Base-by-base conservation (phyloP, 495 filamentous ascomycete species). In the Aspergillus hancockii region DNA sequence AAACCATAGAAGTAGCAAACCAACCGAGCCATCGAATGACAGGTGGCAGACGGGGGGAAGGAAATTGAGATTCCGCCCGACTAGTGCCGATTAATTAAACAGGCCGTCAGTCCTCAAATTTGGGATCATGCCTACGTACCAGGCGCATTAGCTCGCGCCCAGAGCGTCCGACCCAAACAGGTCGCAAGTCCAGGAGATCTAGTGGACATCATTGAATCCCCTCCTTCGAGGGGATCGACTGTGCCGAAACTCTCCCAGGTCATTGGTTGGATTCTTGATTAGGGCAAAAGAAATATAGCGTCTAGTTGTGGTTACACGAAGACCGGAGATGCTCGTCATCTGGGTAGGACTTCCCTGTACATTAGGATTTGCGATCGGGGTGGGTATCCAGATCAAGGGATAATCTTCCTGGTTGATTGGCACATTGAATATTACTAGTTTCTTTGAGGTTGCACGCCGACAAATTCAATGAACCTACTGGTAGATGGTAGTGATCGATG, bases 281-380 rank as follows among this genome's bases (percentile, higher is more conserved):
- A 28, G 25, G 45, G 16, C 8, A 47, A 47, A 47, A 47, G 45
- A 25, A 47, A 22, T 18, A 12, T n/a, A n/a, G n/a, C n/a, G 12
- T 47, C 5, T 14, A 47, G 45, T 3, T 47, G 45, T 47, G 45
- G 45, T 47, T 47, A 47, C 45, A 51, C 49, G 13, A n/a, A 51
- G 49, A 51, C 30, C 49, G 49, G 49, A 51, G 23, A 51, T 32
- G 22, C 49, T 51, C 49, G 23, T 14, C 49, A 51, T 31, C 6
- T n/a, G 49, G 0, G n/a, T 14, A 51, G 25, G 49, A 23, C 22
- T 51, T 31, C 16, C 36, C 16, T 40, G 3, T 12, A n/a, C 25
- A 3, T 28, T 28, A 3, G 16, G 12, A 12, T 4, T 4, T 4
- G 36, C 36, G 36, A 40, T 40, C 16, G 3, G 2, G 36, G 36